phyloP scores from a whole-genome alignment of 179 eudicot genomes.

The Carnegiea gigantea region DNA sequence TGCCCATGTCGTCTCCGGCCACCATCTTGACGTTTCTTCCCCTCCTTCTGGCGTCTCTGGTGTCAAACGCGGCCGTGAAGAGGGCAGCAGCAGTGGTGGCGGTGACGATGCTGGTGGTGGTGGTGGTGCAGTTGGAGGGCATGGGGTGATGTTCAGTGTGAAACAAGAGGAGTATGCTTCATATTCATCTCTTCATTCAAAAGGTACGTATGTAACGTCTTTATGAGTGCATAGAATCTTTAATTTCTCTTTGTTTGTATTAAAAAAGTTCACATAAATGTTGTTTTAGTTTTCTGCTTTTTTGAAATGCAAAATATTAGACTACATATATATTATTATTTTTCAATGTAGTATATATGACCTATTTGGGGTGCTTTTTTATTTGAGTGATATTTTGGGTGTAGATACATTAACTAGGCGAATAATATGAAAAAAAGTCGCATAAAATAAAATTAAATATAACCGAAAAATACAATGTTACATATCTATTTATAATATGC shows the following conservation, averaged over 20 bases:
- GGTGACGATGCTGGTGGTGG: not conserved
- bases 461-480: no score
- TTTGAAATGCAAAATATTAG: no score
- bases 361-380: no score
- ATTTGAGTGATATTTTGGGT: no score
- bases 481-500: no score
- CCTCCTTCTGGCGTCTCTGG: conserved; percentile 12
- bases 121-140: not conserved
- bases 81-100: conserved; percentile 9
- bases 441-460: no score
- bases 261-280: no score
- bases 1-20: conserved; percentile 57
- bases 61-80: conserved; percentile 44
- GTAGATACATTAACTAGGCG: not conserved
- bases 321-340: no score
- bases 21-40: not conserved
- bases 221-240: not conserved
- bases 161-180: conserved; percentile 9
- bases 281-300: not conserved
- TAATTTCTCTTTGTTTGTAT: not conserved
- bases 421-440: no score
- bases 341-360: no score
- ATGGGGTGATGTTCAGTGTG: conserved; percentile 11
- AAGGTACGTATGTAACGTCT: conserved; percentile 25
- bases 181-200: conserved; percentile 23